Percentiles rank a stretch among this genome's conserved stretches.
phyloP scores from a whole-genome alignment of 768 basidiomycete genomes.

The Leccinum pellstonianum region DNA sequence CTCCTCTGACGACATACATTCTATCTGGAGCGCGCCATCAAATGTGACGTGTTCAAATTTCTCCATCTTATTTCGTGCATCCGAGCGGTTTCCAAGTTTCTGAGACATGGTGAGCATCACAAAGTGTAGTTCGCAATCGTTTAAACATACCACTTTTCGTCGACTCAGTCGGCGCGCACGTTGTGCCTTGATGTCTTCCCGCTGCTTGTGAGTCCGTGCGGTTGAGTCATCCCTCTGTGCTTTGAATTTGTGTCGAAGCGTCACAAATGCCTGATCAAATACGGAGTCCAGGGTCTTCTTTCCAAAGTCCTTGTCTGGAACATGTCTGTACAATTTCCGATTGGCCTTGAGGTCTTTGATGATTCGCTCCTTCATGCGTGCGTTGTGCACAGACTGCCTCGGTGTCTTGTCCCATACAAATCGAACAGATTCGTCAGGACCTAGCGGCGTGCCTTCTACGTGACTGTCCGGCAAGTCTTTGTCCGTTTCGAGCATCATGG shows the following conservation, averaged over 20 bases:
- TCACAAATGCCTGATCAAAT: slow-evolving; percentile 72
- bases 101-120: slow-evolving; percentile 24
- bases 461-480: slow-evolving; percentile 63
- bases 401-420: slow-evolving; percentile 81
- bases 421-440: slow-evolving; percentile 55
- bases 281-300: slow-evolving; percentile 58
- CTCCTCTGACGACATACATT: slow-evolving; percentile 83
- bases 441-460: slow-evolving; percentile 48
- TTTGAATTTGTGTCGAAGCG: slow-evolving; percentile 65
- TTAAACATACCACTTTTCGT: slow-evolving; percentile 56
- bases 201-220: slow-evolving; percentile 44
- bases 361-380: slow-evolving; percentile 65
- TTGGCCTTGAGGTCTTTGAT: slow-evolving; percentile 58
- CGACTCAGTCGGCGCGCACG: slow-evolving; percentile 59
- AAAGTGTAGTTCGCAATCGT: too few species aligned
- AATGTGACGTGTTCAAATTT: slow-evolving; percentile 62
- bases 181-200: slow-evolving; percentile 62
- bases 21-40: slow-evolving; percentile 66
- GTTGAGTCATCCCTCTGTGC: slow-evolving; percentile 51
- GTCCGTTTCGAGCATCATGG: slow-evolving; percentile 57
- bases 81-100: slow-evolving; percentile 70
- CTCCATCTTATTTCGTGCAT: slow-evolving; percentile 51
- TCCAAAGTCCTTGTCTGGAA: slow-evolving; percentile 62
- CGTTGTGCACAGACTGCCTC: slow-evolving; percentile 73
- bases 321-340: slow-evolving; percentile 57